Evolutionary conservation across 2,329 filamentous ascomycete species (phyloP), one percentile per base, ranked within the genome.

Genomic region (Talaromyces piceae): DNA sequence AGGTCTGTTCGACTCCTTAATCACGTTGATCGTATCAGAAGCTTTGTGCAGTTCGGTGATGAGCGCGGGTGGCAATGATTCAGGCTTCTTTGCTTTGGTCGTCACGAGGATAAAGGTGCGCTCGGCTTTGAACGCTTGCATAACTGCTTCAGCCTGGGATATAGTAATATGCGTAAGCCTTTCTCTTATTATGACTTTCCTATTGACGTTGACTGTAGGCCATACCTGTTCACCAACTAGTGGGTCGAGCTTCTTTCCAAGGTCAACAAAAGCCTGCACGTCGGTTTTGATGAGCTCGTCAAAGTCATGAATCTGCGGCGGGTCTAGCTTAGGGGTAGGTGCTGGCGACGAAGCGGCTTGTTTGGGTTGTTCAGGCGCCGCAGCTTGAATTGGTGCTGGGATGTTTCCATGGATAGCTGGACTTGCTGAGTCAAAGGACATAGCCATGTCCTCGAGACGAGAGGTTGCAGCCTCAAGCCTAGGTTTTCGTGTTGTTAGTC

Each of bases 381-480:
- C 52, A 30, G 60, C 53, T 41, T 61, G 48, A 30, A 61, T 54
- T 47, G 61, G 54, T 51, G 62, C 56, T 47, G 62, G 25, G 6
- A 56, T 51, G 26, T 31, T 56, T 22, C 62, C 39, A 63, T 69
- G 55, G 67, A 69, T 66, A 5, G 71, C 63, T 41, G 68, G 63
- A 73, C 78, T 47, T 23, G 50, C 50, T 79, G 67, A 69, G 54
- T 73, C 71, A 43, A 74, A 82, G 13, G 88, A 86, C 58, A 87
- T 83, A 43, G 93, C 91, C 64, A 98, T 95, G 69, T 98, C 93
- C 75, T 98, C 93, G 51, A 98, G 82, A 53, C 93, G 85, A 57
- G 90, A 93, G 48, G 93, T 98, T 33, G 93, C 93, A 68, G 93
- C 93, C 79, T 98, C 93, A 61, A 98, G 87, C 74, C 93, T 98